A percentile compares a stretch with the other conserved stretches of the same genome.
These are phyloP conservation scores for Helicocarpus griseus DNA, from an alignment of 2,329 filamentous ascomycete species.

Conservation along the genomic window DNA sequence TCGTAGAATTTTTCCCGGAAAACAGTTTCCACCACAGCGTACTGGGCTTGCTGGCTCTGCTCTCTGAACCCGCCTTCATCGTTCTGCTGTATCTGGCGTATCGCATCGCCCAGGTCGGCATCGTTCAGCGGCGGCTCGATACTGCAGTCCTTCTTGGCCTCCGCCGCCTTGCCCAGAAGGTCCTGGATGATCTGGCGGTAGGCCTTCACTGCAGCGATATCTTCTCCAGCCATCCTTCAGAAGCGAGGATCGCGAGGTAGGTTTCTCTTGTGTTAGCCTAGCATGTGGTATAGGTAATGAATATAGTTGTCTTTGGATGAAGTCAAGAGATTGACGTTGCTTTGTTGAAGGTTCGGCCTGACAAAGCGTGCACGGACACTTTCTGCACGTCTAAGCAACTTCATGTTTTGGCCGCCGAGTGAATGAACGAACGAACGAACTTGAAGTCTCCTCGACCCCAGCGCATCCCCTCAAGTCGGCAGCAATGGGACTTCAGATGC, in stretches of 20 bases:
- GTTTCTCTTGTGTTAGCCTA: not conserved
- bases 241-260: not conserved
- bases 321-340: not conserved
- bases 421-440: not conserved
- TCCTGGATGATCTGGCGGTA: conserved; percentile 47
- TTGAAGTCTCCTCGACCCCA: not conserved
- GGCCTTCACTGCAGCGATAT: conserved; percentile 26
- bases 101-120: conserved; percentile 42
- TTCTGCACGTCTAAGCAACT: not conserved
- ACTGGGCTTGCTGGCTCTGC: conserved; percentile 45
- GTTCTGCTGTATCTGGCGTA: conserved; percentile 34
- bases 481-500: conserved; percentile 32
- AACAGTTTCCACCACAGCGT: conserved; percentile 71
- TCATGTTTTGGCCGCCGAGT: not conserved
- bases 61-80: conserved; percentile 20
- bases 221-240: conserved; percentile 22
- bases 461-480: not conserved
- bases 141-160: conserved; percentile 47
- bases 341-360: not conserved
- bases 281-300: not conserved
- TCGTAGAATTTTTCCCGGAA: conserved; percentile 71
- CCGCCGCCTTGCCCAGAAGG: conserved; percentile 50
- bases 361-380: conserved; percentile 5
- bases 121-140: conserved; percentile 70
- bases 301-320: not conserved